A percentile compares a stretch with the other conserved stretches of the same genome.
Evolutionary conservation across 2,329 filamentous ascomycete genomes (phyloP).

Genomic region (Sclerotinia trifoliorum): DNA sequence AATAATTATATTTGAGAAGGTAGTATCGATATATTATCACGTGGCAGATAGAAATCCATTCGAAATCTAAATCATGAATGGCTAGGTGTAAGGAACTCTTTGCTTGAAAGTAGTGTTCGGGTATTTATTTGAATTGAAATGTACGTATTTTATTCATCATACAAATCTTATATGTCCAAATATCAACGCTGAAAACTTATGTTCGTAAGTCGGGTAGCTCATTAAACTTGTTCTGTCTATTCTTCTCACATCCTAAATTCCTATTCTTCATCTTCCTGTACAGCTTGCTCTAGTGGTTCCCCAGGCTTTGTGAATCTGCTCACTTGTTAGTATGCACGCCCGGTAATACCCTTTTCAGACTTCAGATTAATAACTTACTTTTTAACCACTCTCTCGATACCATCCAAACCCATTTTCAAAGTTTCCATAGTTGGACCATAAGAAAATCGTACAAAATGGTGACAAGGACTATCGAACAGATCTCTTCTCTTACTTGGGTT

Average conservation of each 20-base stretch:
- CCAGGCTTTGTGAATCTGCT: constrained; percentile 13
- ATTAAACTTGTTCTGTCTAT: not conserved
- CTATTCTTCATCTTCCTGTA: constrained; percentile 8
- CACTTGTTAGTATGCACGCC: not conserved
- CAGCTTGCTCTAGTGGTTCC: constrained; percentile 12
- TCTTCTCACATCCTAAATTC: not conserved
- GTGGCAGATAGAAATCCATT: no score
- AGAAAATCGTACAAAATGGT: constrained; percentile 83
- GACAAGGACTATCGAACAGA: constrained; percentile 90
- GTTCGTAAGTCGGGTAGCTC: not conserved
- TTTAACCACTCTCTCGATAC: constrained; percentile 77
- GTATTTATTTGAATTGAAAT: not conserved
- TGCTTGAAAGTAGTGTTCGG: not conserved
- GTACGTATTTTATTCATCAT: not conserved
- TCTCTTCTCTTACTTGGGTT: constrained; percentile 88
- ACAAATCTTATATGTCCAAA: not conserved
- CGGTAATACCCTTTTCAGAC: no score
- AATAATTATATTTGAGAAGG: no score
- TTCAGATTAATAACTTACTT: constrained; percentile 48
- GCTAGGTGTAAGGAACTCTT: not conserved
- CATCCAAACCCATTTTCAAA: constrained; percentile 75
- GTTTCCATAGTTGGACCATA: constrained; percentile 82
- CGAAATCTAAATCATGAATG: no score
- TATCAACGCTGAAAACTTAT: not conserved
- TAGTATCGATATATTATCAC: no score